A percentile compares a stretch with the other conserved stretches of the same genome.
phyloP scores from a whole-genome alignment of 768 basidiomycete species.

The Nevesoporus exiguus region DNA sequence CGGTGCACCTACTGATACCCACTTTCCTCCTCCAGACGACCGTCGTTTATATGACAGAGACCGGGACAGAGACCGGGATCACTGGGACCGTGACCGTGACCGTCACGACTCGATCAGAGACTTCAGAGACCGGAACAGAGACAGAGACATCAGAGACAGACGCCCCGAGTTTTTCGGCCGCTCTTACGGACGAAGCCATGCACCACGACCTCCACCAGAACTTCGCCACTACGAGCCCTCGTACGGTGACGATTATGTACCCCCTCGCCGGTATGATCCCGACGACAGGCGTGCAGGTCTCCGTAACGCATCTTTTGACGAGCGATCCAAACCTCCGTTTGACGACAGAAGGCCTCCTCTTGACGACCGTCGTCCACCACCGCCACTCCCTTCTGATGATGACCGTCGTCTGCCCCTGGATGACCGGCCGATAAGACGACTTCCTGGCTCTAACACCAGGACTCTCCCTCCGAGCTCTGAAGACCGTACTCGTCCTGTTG shows the following conservation, averaged over 20 bases:
- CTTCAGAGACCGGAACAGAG: constrained; percentile 31
- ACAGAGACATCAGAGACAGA: constrained; percentile 33
- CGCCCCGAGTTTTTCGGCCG: constrained; percentile 37
- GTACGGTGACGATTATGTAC: constrained; percentile 34
- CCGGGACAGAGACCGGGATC: constrained; percentile 30
- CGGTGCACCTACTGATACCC: constrained; percentile 10
- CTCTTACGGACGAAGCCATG: constrained; percentile 38
- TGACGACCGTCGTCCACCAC: constrained; percentile 27
- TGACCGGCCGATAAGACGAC: constrained; percentile 32
- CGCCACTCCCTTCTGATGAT: constrained; percentile 14
- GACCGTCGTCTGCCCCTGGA: constrained; percentile 28
- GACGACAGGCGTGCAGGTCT: constrained; percentile 28
- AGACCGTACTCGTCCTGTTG: constrained; percentile 19
- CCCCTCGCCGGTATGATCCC: constrained; percentile 33
- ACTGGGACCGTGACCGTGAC: constrained; percentile 32
- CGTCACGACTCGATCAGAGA: constrained; percentile 19
- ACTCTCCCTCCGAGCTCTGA: constrained; percentile 12
- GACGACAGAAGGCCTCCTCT: constrained; percentile 32
- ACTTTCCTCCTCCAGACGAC: constrained; percentile 26
- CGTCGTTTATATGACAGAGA: constrained; percentile 34
- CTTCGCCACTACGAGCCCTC: constrained; percentile 47
- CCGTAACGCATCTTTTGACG: constrained; percentile 21
- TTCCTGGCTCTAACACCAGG: constrained; percentile 20
- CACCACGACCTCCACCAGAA: constrained; percentile 43
- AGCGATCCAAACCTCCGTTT: constrained; percentile 23